Conservation (phyloP, 2,329 filamentous ascomycete genomes). For the Penicillium sp. region DNA sequence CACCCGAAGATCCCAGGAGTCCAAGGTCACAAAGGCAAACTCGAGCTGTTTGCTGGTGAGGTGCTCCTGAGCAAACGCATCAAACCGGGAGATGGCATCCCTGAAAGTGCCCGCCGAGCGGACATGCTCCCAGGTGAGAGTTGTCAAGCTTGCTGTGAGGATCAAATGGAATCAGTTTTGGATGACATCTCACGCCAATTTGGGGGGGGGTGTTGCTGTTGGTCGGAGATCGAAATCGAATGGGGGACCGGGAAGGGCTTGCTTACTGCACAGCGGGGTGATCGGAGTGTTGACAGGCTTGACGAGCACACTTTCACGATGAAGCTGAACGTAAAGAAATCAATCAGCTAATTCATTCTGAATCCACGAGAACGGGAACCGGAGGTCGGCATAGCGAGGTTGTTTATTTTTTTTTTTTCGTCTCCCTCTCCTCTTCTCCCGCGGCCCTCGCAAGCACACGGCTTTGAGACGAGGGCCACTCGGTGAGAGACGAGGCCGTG, state of each 20-base stretch:
- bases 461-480: neutral
- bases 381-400: too few species aligned
- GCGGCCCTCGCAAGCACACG: too few species aligned
- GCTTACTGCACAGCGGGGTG: slow-evolving; percentile 97
- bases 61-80: slow-evolving; percentile 87
- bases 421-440: too few species aligned
- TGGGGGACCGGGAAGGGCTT: slow-evolving; percentile 6
- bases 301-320: slow-evolving; percentile 92
- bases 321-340: slow-evolving; percentile 54
- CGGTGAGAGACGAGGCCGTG: slow-evolving; percentile 7
- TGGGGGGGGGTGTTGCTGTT: slow-evolving; percentile 4
- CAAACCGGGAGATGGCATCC: slow-evolving; percentile 92
- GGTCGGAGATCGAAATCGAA: neutral
- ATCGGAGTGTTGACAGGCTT: slow-evolving; percentile 99
- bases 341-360: slow-evolving; percentile 7
- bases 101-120: slow-evolving; percentile 95
- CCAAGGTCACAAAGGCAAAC: slow-evolving; percentile 96
- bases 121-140: slow-evolving; percentile 98
- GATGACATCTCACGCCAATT: slow-evolving; percentile 3
- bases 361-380: too few species aligned
- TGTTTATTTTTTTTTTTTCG: too few species aligned
- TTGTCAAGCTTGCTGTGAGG: slow-evolving; percentile 79
- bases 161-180: slow-evolving; percentile 18
- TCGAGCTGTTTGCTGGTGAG: slow-evolving; percentile 85
- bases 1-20: slow-evolving; percentile 96